Evolutionary conservation across 257 asterid genomes (phyloP).

Genomic region (Solanum piurae): DNA sequence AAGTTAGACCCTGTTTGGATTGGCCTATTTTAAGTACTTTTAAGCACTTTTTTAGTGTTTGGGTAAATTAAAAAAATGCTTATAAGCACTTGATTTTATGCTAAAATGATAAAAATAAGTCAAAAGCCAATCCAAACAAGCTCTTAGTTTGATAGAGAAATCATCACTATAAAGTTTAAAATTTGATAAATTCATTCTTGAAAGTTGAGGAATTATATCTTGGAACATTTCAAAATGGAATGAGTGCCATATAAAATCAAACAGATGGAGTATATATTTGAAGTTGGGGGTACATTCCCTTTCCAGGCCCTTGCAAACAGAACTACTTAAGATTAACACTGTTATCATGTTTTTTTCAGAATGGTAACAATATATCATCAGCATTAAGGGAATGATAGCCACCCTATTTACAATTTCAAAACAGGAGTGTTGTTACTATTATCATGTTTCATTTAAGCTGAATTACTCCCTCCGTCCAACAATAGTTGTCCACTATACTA

Average conservation of each 20-base stretch:
- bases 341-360: neutral
- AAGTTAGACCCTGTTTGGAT: neutral
- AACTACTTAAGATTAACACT: neutral
- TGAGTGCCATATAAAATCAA: neutral
- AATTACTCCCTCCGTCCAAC: neutral
- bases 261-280: neutral
- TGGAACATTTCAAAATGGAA: neutral
- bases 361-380: neutral
- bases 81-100: neutral
- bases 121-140: neutral
- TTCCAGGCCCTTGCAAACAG: neutral
- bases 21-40: neutral
- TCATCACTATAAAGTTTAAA: neutral
- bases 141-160: neutral
- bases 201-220: neutral
- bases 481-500: no score
- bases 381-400: neutral
- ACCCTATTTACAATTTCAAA: neutral
- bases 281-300: neutral
- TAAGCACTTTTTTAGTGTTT: neutral
- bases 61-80: neutral
- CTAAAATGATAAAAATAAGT: neutral
- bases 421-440: neutral
- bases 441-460: neutral
- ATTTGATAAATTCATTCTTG: neutral